Evolutionary conservation across 176 grass and related monocot species (phyloP).

Genomic region (Hordeum marinum): DNA sequence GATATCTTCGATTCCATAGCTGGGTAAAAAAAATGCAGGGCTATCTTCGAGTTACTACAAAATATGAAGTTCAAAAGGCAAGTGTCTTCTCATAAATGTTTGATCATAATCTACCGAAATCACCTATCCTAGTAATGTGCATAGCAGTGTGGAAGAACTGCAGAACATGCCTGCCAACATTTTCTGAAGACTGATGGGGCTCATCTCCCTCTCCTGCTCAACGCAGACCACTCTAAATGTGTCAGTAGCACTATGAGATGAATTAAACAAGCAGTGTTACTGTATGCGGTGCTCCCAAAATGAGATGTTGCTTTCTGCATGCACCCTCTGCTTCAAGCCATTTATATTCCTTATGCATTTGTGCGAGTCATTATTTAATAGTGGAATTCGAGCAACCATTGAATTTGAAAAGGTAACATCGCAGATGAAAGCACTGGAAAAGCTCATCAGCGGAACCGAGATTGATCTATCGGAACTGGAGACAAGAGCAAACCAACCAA

Average conservation of each 20-base stretch:
- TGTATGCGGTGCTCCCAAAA: neutral
- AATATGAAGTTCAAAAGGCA: neutral
- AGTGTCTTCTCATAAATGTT: neutral
- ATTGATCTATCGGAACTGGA: constrained; percentile 65
- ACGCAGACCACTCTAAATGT: neutral
- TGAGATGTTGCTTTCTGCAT: neutral
- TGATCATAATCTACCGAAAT: neutral
- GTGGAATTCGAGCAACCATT: neutral
- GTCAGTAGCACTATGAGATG: neutral
- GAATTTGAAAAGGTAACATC: neutral
- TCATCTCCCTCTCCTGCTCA: neutral
- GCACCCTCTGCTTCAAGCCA: neutral
- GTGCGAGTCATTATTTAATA: neutral
- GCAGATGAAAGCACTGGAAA: constrained; percentile 66
- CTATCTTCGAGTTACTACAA: neutral
- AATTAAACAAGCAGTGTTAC: neutral
- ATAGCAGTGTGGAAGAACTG: neutral
- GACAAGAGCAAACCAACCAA: constrained; percentile 52
- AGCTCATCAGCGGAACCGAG: constrained; percentile 57
- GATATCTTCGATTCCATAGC: neutral
- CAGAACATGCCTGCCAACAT: neutral
- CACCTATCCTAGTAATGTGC: neutral
- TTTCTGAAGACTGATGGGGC: neutral
- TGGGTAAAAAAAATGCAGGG: too few species aligned
- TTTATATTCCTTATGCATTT: neutral